Evolutionary conservation across 371 early-diverging fungal species (phyloP).

Genomic region (Mortierella sp.): DNA sequence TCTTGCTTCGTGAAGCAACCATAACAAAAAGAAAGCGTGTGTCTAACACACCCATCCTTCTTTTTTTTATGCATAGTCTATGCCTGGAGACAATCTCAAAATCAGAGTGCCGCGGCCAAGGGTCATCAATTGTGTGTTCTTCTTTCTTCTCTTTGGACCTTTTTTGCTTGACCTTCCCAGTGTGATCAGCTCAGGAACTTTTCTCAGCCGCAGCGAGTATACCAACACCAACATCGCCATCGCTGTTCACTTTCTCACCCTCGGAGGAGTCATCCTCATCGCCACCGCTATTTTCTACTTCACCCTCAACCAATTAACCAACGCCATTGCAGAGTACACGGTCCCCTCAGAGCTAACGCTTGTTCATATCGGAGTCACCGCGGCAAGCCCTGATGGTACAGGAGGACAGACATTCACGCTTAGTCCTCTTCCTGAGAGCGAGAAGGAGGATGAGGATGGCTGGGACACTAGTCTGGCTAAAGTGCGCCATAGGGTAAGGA

Average conservation of each 20-base stretch:
- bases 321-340: conserved; percentile 51
- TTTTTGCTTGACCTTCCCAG: conserved; percentile 55
- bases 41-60: not conserved
- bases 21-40: not conserved
- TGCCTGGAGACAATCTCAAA: conserved; percentile 43
- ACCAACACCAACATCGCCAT: conserved; percentile 54
- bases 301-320: conserved; percentile 48
- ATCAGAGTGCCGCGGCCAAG: conserved; percentile 41
- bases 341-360: conserved; percentile 46
- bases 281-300: conserved; percentile 50
- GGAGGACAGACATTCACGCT: conserved; percentile 37
- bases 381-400: conserved; percentile 17
- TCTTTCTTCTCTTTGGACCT: conserved; percentile 54
- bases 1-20: not conserved
- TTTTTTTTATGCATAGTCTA: conserved; percentile 26
- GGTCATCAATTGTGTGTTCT: conserved; percentile 48
- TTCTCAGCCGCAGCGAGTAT: conserved; percentile 45
- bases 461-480: conserved; percentile 49
- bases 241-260: conserved; percentile 49
- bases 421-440: conserved; percentile 43
- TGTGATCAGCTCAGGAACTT: conserved; percentile 58
- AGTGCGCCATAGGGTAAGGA: conserved; percentile 48
- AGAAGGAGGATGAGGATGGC: conserved; percentile 32
- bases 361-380: conserved; percentile 34
- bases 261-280: conserved; percentile 40